phyloP scores from a whole-genome alignment of 2,329 filamentous ascomycete species.

The Fusarium xyrophilum region DNA sequence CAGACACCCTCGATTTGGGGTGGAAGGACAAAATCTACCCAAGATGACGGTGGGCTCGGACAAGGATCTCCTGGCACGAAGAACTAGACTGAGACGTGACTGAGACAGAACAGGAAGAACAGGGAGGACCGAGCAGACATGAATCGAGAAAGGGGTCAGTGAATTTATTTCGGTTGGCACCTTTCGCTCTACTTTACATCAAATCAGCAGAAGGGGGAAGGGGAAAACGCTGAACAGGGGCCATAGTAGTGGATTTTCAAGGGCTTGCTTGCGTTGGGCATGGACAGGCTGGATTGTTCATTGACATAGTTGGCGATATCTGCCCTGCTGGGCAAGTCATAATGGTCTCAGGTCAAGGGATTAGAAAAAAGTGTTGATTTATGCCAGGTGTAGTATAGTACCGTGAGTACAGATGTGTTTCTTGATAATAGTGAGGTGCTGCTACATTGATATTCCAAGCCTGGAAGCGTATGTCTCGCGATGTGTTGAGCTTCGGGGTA shows the following conservation, averaged over 20 bases:
- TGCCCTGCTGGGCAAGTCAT: slow-evolving; percentile 1
- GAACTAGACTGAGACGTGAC: neutral
- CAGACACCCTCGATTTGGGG: slow-evolving; percentile 34
- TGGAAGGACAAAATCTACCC: slow-evolving; percentile 21
- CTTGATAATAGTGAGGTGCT: neutral
- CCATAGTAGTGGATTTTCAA: neutral
- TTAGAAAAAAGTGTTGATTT: neutral
- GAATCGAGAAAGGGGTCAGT: neutral
- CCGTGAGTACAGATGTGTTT: neutral
- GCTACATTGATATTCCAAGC: neutral
- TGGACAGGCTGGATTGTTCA: slow-evolving; percentile 32
- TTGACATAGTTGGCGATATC: slow-evolving; percentile 2
- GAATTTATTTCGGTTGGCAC: neutral
- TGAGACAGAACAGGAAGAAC: neutral
- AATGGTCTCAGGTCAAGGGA: neutral
- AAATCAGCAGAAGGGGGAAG: neutral
- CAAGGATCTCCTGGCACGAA: slow-evolving; percentile 20
- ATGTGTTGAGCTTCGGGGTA: neutral
- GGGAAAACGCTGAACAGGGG: neutral
- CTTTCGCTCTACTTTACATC: neutral
- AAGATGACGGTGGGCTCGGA: neutral
- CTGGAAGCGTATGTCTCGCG: neutral
- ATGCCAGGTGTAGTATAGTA: neutral
- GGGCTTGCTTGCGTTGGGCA: slow-evolving; percentile 29
- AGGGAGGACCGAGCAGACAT: neutral